Conservation (phyloP, 192 early-diverging fungal genomes). For the Umbelopsis vinacea region DNA sequence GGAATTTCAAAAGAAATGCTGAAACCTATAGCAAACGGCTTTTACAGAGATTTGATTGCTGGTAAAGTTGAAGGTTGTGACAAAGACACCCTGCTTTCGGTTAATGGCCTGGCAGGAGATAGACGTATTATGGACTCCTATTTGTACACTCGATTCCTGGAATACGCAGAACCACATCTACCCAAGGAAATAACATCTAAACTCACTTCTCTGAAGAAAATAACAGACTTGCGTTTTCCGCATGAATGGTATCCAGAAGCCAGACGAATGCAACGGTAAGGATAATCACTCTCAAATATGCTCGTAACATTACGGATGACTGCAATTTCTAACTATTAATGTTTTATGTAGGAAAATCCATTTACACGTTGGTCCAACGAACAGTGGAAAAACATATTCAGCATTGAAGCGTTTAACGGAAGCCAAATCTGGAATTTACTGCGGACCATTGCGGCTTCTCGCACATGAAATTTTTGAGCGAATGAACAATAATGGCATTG, state of each 20-base stretch:
- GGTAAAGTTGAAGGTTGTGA: background rate
- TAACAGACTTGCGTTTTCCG: conserved; percentile 80
- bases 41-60: background rate
- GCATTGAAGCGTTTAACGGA: conserved; percentile 77
- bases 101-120: background rate
- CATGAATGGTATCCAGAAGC: conserved; percentile 79
- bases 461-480: conserved; percentile 92
- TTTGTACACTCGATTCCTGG: conserved; percentile 53
- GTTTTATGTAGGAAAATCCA: conserved; percentile 68
- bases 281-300: no score
- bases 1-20: background rate
- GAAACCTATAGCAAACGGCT: background rate
- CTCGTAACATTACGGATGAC: no score
- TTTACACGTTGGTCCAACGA: conserved; percentile 96
- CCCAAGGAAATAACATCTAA: conserved; percentile 45
- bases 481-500: conserved; percentile 74
- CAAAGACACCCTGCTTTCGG: background rate
- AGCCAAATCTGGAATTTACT: conserved; percentile 75
- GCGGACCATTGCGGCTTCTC: conserved; percentile 88
- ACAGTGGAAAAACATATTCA: conserved; percentile 94
- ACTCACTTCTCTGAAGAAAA: conserved; percentile 56
- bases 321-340: no score
- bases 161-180: conserved; percentile 39
- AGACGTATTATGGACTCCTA: conserved; percentile 3
- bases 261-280: conserved; percentile 72